These are phyloP conservation scores for Chenopodium album DNA, from an alignment of 148 eudicot genomes.

Conservation along the genomic window DNA sequence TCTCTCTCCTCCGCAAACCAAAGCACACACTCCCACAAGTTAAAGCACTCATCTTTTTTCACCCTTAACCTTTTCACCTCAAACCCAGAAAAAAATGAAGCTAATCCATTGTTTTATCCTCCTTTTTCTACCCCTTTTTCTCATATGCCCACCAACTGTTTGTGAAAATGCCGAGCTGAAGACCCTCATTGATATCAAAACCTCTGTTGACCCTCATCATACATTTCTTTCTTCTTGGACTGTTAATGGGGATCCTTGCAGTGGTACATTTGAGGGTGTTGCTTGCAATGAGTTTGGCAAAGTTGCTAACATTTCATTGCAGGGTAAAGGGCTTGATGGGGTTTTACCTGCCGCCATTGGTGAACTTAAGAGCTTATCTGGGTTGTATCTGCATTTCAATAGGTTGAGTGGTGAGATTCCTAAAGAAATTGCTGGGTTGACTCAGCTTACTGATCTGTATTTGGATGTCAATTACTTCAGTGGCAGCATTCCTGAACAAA, in stretches of 20 bases:
- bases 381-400: conserved; percentile 80
- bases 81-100: conserved; percentile 25
- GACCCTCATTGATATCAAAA: conserved; percentile 49
- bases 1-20: conserved; percentile 9
- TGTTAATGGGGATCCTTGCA: conserved; percentile 50
- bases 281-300: conserved; percentile 62
- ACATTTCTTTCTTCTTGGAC: conserved; percentile 63
- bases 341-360: conserved; percentile 65
- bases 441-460: conserved; percentile 72
- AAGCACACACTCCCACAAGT: conserved; percentile 2
- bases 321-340: conserved; percentile 75
- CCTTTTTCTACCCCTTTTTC: conserved; percentile 15
- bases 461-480: conserved; percentile 74
- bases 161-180: conserved; percentile 38
- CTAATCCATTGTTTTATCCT: conserved; percentile 10
- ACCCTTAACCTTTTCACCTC: background rate
- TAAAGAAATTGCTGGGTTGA: conserved; percentile 56
- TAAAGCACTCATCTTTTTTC: conserved; percentile 20
- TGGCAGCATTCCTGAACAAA: conserved; percentile 58
- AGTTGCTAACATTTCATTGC: conserved; percentile 79
- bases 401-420: conserved; percentile 61
- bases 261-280: conserved; percentile 60
- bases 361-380: conserved; percentile 61
- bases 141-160: conserved; percentile 27
- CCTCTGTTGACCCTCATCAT: conserved; percentile 64